Base-by-base conservation (phyloP, 139 green algal species). In the Chlorella sp. region DNA sequence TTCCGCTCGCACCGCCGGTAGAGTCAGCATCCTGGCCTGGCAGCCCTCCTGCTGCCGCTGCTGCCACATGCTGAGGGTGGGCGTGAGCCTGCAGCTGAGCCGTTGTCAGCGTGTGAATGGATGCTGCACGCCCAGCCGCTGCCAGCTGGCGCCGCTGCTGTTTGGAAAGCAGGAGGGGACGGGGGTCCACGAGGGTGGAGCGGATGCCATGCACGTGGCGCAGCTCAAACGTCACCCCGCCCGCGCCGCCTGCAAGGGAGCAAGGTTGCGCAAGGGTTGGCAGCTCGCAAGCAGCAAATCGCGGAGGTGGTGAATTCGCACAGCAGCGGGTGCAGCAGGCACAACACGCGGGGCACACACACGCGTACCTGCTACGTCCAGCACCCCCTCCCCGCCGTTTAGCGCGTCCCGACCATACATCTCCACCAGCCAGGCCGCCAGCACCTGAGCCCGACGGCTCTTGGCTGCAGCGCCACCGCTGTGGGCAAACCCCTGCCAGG, bases 361-460 rank as follows among this genome's bases (percentile, higher is more conserved):
- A 80, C 32, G 24, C 75, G n/a, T 81, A 93, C 93, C 93, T 79
- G 96, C 96, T 21, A 97, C 93, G 60, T 97, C 96, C 68, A 97
- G 81, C 57, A 97, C 95, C 18, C 96, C 93, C 68, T 42, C 75
- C 0, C 91, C 92, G 24, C 39, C 39, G 83, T 92, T 96, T 19
- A 97, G 89, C 2, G 22, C 40, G 9, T 95, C 91, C 34, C 42
- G 76, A 26, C 95, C 93, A 34, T 91, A 96, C 60, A 88, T 94
- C 15, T 90, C 69, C 64, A 95, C 86, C 83, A 96, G 89, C 92
- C 94, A 97, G 7, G 85, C 60, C 26, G 83, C 91, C 32, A 97
- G 93, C n/a, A 96, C 73, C 24, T 82, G 48, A 0, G 95, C 95
- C 22, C 95, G 86, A 26, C 61, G 48, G 16, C 80, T 16, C 90